Percentiles rank a stretch among this genome's conserved stretches.
Evolutionary conservation across 176 grass and related monocot genomes (phyloP).

Genomic region (Oryza punctata): DNA sequence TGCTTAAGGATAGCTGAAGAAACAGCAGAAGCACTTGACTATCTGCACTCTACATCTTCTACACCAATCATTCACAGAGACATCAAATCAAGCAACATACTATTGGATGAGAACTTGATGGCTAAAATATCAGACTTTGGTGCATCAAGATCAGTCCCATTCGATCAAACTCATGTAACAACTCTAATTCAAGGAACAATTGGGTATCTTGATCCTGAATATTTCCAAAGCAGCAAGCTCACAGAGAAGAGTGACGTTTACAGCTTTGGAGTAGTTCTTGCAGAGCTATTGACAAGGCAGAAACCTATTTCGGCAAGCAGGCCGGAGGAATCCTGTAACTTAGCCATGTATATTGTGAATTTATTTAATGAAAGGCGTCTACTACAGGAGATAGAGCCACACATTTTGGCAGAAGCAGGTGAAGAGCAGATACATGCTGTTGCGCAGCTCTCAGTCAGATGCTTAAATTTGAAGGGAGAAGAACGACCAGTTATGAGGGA

Average conservation of each 20-base stretch:
- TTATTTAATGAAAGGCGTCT: conserved; percentile 38
- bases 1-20: conserved; percentile 47
- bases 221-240: conserved; percentile 50
- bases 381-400: conserved; percentile 40
- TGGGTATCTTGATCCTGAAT: conserved; percentile 66
- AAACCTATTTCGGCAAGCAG: conserved; percentile 47
- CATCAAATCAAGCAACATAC: conserved; percentile 62
- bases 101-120: conserved; percentile 50
- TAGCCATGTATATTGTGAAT: conserved; percentile 46
- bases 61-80: conserved; percentile 62
- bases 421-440: conserved; percentile 35
- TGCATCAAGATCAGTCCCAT: conserved; percentile 55
- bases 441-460: conserved; percentile 47
- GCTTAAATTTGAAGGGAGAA: conserved; percentile 55
- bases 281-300: conserved; percentile 50
- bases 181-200: conserved; percentile 65
- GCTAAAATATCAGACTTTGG: conserved; percentile 69
- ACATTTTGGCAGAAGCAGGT: conserved; percentile 48
- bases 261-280: conserved; percentile 64
- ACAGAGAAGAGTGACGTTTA: conserved; percentile 64
- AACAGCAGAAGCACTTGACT: conserved; percentile 45
- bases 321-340: conserved; percentile 46
- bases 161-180: conserved; percentile 60
- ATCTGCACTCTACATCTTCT: conserved; percentile 46
- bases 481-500: conserved; percentile 53